phyloP scores from a whole-genome alignment of 768 basidiomycete species.

The Hydnum rufescens region DNA sequence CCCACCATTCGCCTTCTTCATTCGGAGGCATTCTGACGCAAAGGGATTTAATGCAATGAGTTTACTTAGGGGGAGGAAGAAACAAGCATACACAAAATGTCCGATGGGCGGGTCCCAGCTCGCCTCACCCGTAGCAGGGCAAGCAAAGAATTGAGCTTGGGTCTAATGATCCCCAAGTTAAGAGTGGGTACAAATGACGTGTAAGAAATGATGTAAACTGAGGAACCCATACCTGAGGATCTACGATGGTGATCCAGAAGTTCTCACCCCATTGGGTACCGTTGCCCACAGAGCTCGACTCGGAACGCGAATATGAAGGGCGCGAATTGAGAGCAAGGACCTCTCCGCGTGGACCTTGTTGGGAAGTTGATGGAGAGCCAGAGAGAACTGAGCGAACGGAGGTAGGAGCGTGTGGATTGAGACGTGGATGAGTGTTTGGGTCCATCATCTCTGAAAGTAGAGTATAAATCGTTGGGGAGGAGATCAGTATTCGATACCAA shows the following conservation, averaged over 20 bases:
- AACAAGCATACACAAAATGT: slow-evolving; percentile 52
- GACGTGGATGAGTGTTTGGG: too few species aligned
- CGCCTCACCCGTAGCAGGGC: slow-evolving; percentile 78
- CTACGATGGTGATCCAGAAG: slow-evolving; percentile 87
- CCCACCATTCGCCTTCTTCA: slow-evolving; percentile 90
- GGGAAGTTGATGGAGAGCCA: too few species aligned
- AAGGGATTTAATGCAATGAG: background rate
- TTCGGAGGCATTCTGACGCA: slow-evolving; percentile 52
- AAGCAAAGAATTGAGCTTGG: slow-evolving; percentile 63
- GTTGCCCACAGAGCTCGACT: background rate
- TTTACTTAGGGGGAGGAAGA: slow-evolving; percentile 8
- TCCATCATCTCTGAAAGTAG: too few species aligned
- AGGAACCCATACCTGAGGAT: slow-evolving; percentile 52
- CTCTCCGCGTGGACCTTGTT: too few species aligned
- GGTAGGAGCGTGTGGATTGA: too few species aligned
- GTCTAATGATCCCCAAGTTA: slow-evolving; percentile 17
- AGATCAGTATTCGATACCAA: too few species aligned
- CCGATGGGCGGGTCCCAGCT: slow-evolving; percentile 87
- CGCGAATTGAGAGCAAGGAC: background rate
- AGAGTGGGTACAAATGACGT: background rate
- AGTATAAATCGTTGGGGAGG: too few species aligned
- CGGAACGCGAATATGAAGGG: slow-evolving; percentile 1
- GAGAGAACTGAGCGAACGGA: too few species aligned
- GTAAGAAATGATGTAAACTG: background rate
- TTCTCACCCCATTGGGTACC: slow-evolving; percentile 51